These are phyloP conservation scores for Cercospora nicotianae DNA, from an alignment of 2,329 filamentous ascomycete genomes.

Conservation along the genomic window DNA sequence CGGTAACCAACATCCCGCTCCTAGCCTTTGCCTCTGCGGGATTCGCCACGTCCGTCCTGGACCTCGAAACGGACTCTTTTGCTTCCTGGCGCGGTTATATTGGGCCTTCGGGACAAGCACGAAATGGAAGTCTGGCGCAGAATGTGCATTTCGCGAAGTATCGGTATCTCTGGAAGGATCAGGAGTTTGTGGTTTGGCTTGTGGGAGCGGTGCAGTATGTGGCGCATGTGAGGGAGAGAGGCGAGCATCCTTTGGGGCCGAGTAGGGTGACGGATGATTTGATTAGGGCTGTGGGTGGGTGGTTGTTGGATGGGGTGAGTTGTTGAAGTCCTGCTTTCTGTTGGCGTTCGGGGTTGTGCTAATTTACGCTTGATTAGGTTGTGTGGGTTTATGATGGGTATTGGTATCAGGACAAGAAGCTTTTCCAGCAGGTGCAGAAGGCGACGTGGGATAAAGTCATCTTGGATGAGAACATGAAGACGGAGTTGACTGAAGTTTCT, in stretches of 20 bases:
- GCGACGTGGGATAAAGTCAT: slow-evolving; percentile 51
- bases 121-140: slow-evolving; percentile 41
- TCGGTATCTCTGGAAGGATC: slow-evolving; percentile 41
- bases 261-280: slow-evolving; percentile 42
- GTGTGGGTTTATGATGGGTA: slow-evolving; percentile 48
- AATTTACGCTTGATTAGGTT: slow-evolving; percentile 29
- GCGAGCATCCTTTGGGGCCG: slow-evolving; percentile 39
- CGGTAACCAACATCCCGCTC: slow-evolving; percentile 41
- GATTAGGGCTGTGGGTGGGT: slow-evolving; percentile 40
- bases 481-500: slow-evolving; percentile 42
- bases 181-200: slow-evolving; percentile 45
- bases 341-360: no score
- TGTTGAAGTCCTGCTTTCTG: no score
- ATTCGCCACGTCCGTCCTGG: slow-evolving; percentile 41
- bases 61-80: slow-evolving; percentile 42
- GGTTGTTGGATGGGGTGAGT: slow-evolving; percentile 16
- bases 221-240: slow-evolving; percentile 40
- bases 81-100: slow-evolving; percentile 43
- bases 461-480: slow-evolving; percentile 47
- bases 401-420: slow-evolving; percentile 43
- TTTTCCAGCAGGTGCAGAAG: slow-evolving; percentile 45
- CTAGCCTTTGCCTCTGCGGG: slow-evolving; percentile 47
- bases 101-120: slow-evolving; percentile 31
- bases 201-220: slow-evolving; percentile 44
- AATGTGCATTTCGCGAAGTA: slow-evolving; percentile 45